These are phyloP conservation scores for Potentilla sterilis DNA, from an alignment of 306 rosid genomes.

Conservation along the genomic window DNA sequence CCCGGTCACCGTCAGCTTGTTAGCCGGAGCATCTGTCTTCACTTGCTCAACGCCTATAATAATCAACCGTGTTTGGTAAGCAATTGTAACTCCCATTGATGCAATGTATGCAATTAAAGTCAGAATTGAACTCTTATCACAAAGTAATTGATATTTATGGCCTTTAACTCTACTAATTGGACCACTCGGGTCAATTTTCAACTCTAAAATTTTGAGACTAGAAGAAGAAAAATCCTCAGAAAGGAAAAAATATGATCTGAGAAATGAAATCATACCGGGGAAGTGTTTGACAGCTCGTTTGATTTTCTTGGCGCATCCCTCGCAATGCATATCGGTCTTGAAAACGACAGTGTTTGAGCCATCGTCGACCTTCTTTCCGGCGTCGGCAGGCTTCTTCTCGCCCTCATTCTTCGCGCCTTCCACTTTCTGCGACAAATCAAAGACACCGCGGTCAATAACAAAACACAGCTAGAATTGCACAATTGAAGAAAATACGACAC, in stretches of 20 bases:
- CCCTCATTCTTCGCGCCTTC: slow-evolving; percentile 44
- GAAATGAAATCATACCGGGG: slow-evolving; percentile 38
- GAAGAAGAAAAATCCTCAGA: not conserved
- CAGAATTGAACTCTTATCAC: not conserved
- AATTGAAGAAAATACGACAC: not conserved
- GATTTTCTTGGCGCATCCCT: slow-evolving; percentile 74
- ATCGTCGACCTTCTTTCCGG: slow-evolving; percentile 40
- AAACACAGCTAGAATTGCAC: not conserved
- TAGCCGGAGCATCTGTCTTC: slow-evolving; percentile 48
- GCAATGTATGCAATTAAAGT: not conserved
- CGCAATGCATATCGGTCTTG: slow-evolving; percentile 81
- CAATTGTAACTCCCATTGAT: not conserved
- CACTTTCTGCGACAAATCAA: slow-evolving; percentile 36
- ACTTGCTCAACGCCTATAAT: slow-evolving; percentile 62
- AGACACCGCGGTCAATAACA: not conserved
- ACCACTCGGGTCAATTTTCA: not conserved
- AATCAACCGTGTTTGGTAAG: slow-evolving; percentile 9
- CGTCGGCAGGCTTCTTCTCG: slow-evolving; percentile 60
- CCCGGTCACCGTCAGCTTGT: slow-evolving; percentile 65
- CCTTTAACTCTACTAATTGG: not conserved
- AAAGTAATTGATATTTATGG: not conserved
- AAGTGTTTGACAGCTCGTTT: slow-evolving; percentile 50
- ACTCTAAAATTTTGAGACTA: not conserved
- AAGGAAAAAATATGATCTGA: not conserved
- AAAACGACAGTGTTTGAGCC: slow-evolving; percentile 42